Base-by-base conservation (phyloP, 139 green algal species). In the Tetraselmis striata region DNA sequence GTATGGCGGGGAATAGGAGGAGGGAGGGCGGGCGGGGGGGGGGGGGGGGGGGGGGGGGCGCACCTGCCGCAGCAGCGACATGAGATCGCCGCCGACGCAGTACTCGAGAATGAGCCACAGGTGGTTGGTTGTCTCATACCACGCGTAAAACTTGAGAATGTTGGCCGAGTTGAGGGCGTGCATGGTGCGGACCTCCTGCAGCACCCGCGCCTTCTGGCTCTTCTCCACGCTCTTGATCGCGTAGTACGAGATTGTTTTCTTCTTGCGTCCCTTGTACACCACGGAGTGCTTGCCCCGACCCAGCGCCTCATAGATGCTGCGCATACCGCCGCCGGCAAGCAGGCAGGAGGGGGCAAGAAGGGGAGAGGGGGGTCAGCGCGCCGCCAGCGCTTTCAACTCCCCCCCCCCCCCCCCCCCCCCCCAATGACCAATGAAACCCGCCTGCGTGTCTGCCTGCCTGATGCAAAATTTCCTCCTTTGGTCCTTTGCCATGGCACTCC, bases 101-200 rank as follows among this genome's bases (percentile, higher is more conserved):
- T 97, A 99, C 88, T 99, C 96, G 78, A 98, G 87, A 32, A 99
- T 96, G n/a, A 98, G 91, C 96, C 96, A 99, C 45, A 98, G 85
- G 84, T 98, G 94, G 88, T 98, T 98, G 81, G 88, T 91, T 23
- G 95, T 98, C 90, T 98, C 95, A 82, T 98, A 98, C 95, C 95
- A 98, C 25, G 93, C 92, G 79, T 94, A 93, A 88, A 99, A 98
- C 83, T 92, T 94, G 28, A 99, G 88, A 30, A 98, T 90, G 86
- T 97, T 96, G 59, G 90, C 89, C 82, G 98, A 94, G 45, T 94
- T 85, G 81, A 98, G 84, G 2, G 89, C 88, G 82, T 98, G 93
- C 88, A 98, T 93, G 25, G 91, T 92, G 2, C 91, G 89, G 29
- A 97, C 92, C 91, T 98, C 95, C 76, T 97, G 93, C 86, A 98